A percentile compares a stretch with the other conserved stretches of the same genome.
phyloP scores from a whole-genome alignment of 2,329 filamentous ascomycete species.

The Talaromyces sp. region DNA sequence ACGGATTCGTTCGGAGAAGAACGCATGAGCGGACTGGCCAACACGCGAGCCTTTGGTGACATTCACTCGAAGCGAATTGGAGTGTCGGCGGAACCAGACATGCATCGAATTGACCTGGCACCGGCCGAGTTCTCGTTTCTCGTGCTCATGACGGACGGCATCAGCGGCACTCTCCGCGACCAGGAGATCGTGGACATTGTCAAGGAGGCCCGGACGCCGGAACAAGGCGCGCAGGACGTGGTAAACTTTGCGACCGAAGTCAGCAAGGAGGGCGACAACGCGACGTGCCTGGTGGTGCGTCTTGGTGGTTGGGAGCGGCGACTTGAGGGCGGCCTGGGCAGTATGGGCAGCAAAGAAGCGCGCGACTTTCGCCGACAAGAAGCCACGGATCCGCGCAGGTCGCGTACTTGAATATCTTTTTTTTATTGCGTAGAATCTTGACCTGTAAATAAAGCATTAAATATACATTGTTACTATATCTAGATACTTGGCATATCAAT shows the following conservation, averaged over 20 bases:
- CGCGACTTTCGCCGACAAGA: constrained; percentile 77
- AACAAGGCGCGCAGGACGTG: constrained; percentile 73
- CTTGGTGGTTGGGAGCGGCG: constrained; percentile 62
- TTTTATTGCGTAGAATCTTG: neutral
- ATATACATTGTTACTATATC: neutral
- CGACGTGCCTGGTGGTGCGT: constrained; percentile 59
- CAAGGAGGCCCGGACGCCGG: constrained; percentile 88
- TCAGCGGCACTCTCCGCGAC: constrained; percentile 79
- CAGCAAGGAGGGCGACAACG: constrained; percentile 59
- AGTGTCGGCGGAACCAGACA: constrained; percentile 89
- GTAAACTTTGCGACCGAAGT: constrained; percentile 89
- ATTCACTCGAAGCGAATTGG: constrained; percentile 87
- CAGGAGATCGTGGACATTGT: constrained; percentile 96
- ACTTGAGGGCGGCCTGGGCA: constrained; percentile 77
- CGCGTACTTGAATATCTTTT: constrained; percentile 42
- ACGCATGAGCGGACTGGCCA: constrained; percentile 87
- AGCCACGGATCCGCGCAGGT: constrained; percentile 73
- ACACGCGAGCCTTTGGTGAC: constrained; percentile 91
- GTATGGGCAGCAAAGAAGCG: constrained; percentile 86
- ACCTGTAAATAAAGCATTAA: neutral
- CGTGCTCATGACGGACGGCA: constrained; percentile 82
- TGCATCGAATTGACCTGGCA: constrained; percentile 70
- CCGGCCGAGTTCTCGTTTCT: constrained; percentile 87
- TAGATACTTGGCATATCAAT: neutral
- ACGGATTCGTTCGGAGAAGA: constrained; percentile 98